Conservation (phyloP, 768 basidiomycete species). For the Gyrodon lividus region DNA sequence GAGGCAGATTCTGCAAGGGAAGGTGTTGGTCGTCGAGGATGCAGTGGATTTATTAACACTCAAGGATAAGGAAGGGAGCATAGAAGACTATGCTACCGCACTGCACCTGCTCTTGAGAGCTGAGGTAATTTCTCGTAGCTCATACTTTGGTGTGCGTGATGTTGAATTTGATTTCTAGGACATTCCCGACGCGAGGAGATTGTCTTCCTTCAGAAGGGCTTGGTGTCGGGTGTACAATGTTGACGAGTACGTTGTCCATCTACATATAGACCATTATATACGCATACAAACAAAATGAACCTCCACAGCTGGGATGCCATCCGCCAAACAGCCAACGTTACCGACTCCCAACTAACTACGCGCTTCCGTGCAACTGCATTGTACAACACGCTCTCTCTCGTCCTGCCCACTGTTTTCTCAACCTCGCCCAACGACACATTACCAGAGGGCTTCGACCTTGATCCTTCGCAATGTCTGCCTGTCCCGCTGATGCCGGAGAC, state of each 20-base stretch:
- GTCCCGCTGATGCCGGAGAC: constrained; percentile 62
- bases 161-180: constrained; percentile 41
- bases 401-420: constrained; percentile 36
- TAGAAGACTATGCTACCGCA: constrained; percentile 68
- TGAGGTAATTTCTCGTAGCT: constrained; percentile 38
- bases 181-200: constrained; percentile 66
- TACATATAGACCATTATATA: neutral
- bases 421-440: constrained; percentile 32
- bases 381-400: constrained; percentile 59
- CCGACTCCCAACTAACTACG: constrained; percentile 72
- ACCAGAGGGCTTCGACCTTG: constrained; percentile 49
- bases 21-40: constrained; percentile 74
- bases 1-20: constrained; percentile 69
- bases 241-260: constrained; percentile 66
- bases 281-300: neutral
- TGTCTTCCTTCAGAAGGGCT: constrained; percentile 68
- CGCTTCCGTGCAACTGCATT: constrained; percentile 75
- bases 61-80: constrained; percentile 66
- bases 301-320: constrained; percentile 71
- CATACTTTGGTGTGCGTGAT: neutral
- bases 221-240: constrained; percentile 90
- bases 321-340: constrained; percentile 68
- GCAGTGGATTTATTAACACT: constrained; percentile 80
- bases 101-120: constrained; percentile 62
- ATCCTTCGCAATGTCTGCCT: constrained; percentile 57